Evolutionary conservation across 2,329 filamentous ascomycete genomes (phyloP).

Genomic region (Aspergillus sp.): DNA sequence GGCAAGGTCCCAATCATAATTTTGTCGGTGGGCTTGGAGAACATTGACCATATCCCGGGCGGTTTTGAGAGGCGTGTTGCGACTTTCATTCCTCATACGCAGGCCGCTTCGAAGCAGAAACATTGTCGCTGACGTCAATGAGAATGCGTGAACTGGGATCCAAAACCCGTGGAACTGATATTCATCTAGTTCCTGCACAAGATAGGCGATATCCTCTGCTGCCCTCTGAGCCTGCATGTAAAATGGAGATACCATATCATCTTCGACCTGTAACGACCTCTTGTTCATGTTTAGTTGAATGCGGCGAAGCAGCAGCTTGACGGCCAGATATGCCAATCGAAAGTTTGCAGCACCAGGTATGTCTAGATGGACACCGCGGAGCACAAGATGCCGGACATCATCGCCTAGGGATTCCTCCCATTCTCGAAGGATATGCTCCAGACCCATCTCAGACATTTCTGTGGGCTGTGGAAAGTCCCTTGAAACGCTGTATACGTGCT

Average conservation of each 20-base stretch:
- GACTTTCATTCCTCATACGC: conserved; percentile 37
- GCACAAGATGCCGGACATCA: conserved; percentile 41
- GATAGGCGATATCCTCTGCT: conserved; percentile 51
- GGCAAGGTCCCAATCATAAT: conserved; percentile 51
- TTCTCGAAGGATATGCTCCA: conserved; percentile 42
- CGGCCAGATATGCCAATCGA: conserved; percentile 52
- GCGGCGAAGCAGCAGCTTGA: conserved; percentile 49
- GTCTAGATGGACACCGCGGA: conserved; percentile 44
- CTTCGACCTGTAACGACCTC: conserved; percentile 5
- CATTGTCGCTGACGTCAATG: conserved; percentile 51
- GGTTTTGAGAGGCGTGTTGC: conserved; percentile 41
- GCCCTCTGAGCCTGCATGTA: conserved; percentile 47
- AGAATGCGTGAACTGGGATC: conserved; percentile 50
- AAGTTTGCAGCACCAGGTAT: conserved; percentile 53
- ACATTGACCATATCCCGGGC: conserved; percentile 44
- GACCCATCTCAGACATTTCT: conserved; percentile 21
- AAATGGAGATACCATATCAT: conserved; percentile 20
- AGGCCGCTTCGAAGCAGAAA: conserved; percentile 53
- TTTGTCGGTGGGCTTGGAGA: conserved; percentile 42
- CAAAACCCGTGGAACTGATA: conserved; percentile 52
- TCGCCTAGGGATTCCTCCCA: conserved; percentile 49
- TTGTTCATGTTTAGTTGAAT: conserved; percentile 48
- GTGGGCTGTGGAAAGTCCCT: conserved; percentile 20
- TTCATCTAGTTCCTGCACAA: conserved; percentile 49
- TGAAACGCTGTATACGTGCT: conserved; percentile 35